Percentiles rank a stretch among this genome's conserved stretches.
Evolutionary conservation across 2,329 filamentous ascomycete genomes (phyloP).

Genomic region (Boeremia exigua): DNA sequence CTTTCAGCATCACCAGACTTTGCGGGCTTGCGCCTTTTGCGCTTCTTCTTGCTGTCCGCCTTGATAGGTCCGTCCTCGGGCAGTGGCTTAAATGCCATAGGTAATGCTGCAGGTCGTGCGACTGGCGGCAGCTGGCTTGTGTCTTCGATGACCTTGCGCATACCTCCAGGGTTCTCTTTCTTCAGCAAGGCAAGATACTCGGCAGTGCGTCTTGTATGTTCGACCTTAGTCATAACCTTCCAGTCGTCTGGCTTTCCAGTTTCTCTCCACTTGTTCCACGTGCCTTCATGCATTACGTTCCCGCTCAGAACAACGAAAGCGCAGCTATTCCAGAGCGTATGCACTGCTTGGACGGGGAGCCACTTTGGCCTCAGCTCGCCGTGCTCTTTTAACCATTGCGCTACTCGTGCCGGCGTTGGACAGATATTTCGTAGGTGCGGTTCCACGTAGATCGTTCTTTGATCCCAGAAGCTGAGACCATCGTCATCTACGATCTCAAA

Average conservation of each 20-base stretch:
- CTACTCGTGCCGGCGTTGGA: conserved; percentile 38
- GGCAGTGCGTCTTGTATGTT: conserved; percentile 39
- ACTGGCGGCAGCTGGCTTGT: conserved; percentile 23
- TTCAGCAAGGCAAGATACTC: conserved; percentile 39
- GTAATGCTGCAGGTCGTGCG: conserved; percentile 26
- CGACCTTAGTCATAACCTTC: conserved; percentile 46
- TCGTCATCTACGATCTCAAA: conserved; percentile 35
- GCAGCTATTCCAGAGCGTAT: conserved; percentile 40
- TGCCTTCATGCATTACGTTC: conserved; percentile 37
- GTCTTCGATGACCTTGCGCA: conserved; percentile 18
- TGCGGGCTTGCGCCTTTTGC: conserved; percentile 27
- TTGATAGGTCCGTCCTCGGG: background rate
- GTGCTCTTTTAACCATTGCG: conserved; percentile 39
- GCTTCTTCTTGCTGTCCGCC: conserved; percentile 28
- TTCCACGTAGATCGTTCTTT: conserved; percentile 47
- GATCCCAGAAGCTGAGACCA: conserved; percentile 44
- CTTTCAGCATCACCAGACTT: conserved; percentile 5
- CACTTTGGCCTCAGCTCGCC: conserved; percentile 39
- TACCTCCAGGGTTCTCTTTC: conserved; percentile 28
- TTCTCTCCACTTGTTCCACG: conserved; percentile 42
- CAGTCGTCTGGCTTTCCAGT: conserved; percentile 37
- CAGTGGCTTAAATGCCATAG: conserved; percentile 7
- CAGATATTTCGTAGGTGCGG: conserved; percentile 42
- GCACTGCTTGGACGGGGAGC: conserved; percentile 44
- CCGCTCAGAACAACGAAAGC: conserved; percentile 46